A percentile compares a stretch with the other conserved stretches of the same genome.
Conservation (phyloP, 768 basidiomycete genomes). For the Mycena olivaceomarginata region DNA sequence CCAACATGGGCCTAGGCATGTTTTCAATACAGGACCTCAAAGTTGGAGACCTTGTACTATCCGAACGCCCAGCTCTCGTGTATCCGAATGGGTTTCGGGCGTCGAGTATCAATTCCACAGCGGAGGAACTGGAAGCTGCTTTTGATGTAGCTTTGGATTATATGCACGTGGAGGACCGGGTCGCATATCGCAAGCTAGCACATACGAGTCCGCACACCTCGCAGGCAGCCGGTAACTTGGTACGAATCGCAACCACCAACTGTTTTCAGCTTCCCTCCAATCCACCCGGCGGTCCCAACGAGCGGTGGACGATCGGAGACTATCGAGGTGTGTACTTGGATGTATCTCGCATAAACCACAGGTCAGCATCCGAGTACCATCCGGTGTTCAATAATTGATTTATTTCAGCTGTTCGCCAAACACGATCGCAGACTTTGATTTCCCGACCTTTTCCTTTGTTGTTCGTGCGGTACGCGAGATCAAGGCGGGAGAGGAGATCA, state of each 20-base stretch:
- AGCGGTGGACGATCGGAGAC: conserved; percentile 6
- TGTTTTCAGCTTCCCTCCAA: neutral
- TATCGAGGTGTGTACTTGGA: conserved; percentile 23
- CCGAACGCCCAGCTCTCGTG: conserved; percentile 36
- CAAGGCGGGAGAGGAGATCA: conserved; percentile 14
- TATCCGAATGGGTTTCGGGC: conserved; percentile 1
- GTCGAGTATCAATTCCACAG: neutral
- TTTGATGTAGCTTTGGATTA: neutral
- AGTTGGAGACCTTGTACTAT: conserved; percentile 34
- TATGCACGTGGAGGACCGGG: conserved; percentile 2
- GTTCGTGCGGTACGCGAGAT: conserved; percentile 26
- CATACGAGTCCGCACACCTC: neutral
- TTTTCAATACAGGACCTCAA: conserved; percentile 33
- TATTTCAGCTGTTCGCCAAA: conserved; percentile 23
- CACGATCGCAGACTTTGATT: conserved; percentile 14
- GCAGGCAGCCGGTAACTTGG: neutral
- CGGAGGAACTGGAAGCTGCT: conserved; percentile 2
- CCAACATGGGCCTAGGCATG: conserved; percentile 35
- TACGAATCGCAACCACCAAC: conserved; percentile 3
- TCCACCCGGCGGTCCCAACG: neutral
- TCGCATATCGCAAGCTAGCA: conserved; percentile 25
- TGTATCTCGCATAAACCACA: conserved; percentile 31
- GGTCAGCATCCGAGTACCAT: neutral
- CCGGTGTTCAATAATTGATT: neutral
- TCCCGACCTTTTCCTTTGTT: conserved; percentile 18